Percentiles rank a stretch among this genome's conserved stretches.
Conservation (phyloP, 805 yeast genomes). For the Lipomyces chichibuensis region DNA sequence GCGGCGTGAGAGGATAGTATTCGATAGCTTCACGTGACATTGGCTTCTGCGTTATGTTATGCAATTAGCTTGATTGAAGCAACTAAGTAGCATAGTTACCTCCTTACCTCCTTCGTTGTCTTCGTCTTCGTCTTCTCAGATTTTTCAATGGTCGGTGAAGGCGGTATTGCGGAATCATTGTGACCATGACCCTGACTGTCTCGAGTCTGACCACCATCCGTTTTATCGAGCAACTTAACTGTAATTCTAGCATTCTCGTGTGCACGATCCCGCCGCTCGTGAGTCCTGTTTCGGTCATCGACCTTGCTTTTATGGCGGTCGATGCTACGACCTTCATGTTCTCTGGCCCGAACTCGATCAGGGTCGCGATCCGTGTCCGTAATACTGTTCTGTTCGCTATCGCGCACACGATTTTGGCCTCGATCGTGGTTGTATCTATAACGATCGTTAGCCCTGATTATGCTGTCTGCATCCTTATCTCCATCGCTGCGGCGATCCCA, state of each 20-base stretch:
- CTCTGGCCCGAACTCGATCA: not conserved
- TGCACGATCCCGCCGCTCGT: not conserved
- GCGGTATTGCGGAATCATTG: not conserved
- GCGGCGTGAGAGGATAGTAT: constrained; percentile 27
- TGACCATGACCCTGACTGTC: not conserved
- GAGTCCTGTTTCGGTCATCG: not conserved
- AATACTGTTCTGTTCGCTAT: constrained; percentile 1
- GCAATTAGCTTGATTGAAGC: not conserved
- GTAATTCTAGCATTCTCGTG: not conserved
- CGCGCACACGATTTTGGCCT: not conserved
- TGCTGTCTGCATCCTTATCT: not conserved
- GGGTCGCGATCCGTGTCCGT: not conserved
- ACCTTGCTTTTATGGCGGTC: not conserved
- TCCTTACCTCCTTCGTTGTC: not conserved
- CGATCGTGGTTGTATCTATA: not conserved
- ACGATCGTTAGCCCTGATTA: not conserved
- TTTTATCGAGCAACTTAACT: not conserved
- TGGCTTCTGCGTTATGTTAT: not conserved
- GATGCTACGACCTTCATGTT: not conserved
- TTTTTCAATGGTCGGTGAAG: not conserved
- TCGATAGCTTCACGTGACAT: constrained; percentile 12
- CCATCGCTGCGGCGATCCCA: not conserved
- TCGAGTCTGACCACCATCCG: not conserved
- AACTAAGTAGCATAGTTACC: not conserved
- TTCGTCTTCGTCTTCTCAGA: not conserved